These are phyloP conservation scores for Aspergillus bertholletiae DNA, from an alignment of 495 filamentous ascomycete genomes.

Conservation along the genomic window DNA sequence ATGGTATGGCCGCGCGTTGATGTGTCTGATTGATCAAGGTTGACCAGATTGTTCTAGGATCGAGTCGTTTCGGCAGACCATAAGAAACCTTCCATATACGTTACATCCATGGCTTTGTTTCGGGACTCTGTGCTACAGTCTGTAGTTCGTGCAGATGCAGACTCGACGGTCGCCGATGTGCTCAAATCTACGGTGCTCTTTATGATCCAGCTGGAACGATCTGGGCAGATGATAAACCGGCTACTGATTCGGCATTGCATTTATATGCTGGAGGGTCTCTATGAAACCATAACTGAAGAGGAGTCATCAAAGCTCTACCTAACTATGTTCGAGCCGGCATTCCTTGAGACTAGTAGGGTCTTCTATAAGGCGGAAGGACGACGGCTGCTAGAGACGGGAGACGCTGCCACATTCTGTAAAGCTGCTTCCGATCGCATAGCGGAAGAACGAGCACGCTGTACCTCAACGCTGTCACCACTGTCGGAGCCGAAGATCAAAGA, in stretches of 20 bases:
- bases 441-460: conserved; percentile 80
- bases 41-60: conserved; percentile 46
- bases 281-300: conserved; percentile 72
- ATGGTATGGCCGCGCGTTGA: conserved; percentile 57
- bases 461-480: conserved; percentile 66
- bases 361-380: conserved; percentile 80
- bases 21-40: background rate
- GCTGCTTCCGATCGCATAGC: conserved; percentile 66
- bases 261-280: conserved; percentile 88
- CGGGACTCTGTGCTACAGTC: conserved; percentile 73
- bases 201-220: conserved; percentile 87
- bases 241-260: conserved; percentile 76
- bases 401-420: conserved; percentile 82
- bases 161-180: conserved; percentile 56
- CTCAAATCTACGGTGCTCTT: conserved; percentile 82
- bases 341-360: conserved; percentile 60
- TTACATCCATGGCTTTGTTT: conserved; percentile 80
- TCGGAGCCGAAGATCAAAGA: conserved; percentile 70
- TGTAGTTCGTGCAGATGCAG: conserved; percentile 39
- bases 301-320: conserved; percentile 75
- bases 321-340: conserved; percentile 75
- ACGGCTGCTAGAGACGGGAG: conserved; percentile 66
- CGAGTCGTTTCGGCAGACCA: conserved; percentile 72
- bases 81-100: conserved; percentile 73
- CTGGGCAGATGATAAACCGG: conserved; percentile 86